A percentile compares a stretch with the other conserved stretches of the same genome.
These are phyloP conservation scores for Fragilaria radians DNA, from an alignment of 108 stramenopile genomes.

Conservation along the genomic window DNA sequence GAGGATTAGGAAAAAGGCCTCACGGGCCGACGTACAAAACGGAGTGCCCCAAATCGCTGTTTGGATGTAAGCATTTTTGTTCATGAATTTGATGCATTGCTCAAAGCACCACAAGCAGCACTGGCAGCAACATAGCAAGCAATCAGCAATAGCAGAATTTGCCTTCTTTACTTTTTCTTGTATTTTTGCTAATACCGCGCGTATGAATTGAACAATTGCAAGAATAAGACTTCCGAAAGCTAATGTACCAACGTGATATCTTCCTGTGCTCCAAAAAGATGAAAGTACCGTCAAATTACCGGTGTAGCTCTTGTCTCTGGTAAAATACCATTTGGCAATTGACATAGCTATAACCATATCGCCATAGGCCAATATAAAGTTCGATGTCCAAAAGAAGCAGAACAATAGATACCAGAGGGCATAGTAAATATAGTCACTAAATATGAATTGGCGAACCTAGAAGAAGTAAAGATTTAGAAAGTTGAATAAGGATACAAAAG, in stretches of 20 bases:
- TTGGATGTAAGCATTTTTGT: conserved; percentile 90
- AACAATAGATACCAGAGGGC: conserved; percentile 85
- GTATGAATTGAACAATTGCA: conserved; percentile 85
- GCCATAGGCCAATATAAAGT: conserved; percentile 90
- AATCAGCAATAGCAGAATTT: conserved; percentile 61
- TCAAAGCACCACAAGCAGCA: conserved; percentile 87
- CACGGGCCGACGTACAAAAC: conserved; percentile 72
- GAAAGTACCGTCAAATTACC: conserved; percentile 58
- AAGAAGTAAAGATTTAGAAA: too few relatives aligned
- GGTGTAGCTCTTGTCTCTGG: conserved; percentile 59
- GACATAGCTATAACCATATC: conserved; percentile 85
- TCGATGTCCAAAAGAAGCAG: conserved; percentile 87
- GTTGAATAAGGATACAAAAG: too few relatives aligned
- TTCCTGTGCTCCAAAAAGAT: conserved; percentile 41
- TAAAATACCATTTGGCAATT: conserved; percentile 79
- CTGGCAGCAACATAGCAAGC: conserved; percentile 78
- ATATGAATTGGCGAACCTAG: conserved; percentile 36
- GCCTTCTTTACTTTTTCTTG: conserved; percentile 79
- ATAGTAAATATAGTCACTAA: conserved; percentile 33
- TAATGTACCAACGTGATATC: conserved; percentile 89
- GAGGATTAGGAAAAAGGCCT: conserved; percentile 81
- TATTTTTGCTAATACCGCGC: conserved; percentile 75
- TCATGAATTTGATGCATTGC: conserved; percentile 79
- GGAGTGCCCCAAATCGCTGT: conserved; percentile 84
- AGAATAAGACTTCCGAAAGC: conserved; percentile 92